phyloP scores from a whole-genome alignment of 2,329 filamentous ascomycete genomes.

The Magnaporthiopsis poae region DNA sequence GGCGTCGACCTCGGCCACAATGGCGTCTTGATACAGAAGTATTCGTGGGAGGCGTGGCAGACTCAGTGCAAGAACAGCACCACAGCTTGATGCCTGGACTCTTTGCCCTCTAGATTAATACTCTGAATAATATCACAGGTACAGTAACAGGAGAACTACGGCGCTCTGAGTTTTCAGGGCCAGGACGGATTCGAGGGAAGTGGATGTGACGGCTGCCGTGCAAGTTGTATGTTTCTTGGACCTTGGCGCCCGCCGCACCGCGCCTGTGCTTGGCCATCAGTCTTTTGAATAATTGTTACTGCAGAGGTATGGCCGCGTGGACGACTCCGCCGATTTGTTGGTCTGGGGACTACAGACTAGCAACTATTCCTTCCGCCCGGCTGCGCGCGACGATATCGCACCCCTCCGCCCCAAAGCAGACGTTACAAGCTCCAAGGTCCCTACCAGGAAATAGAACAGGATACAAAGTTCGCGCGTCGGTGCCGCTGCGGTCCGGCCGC shows the following conservation, averaged over 20 bases:
- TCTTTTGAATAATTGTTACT: conserved; percentile 12
- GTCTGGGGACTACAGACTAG: conserved; percentile 13
- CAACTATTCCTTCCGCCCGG: conserved; percentile 5
- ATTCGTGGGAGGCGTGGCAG: too few relatives aligned
- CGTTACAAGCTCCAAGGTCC: background rate
- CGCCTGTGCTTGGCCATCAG: conserved; percentile 23
- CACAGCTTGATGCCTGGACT: too few relatives aligned
- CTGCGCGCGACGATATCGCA: conserved; percentile 13
- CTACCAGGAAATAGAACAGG: background rate
- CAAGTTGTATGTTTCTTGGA: conserved; percentile 28
- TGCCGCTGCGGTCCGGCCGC: background rate
- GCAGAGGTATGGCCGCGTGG: conserved; percentile 18
- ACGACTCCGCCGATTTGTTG: conserved; percentile 17
- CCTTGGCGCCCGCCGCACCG: conserved; percentile 30
- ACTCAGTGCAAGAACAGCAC: too few relatives aligned
- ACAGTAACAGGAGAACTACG: background rate
- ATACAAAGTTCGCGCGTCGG: background rate
- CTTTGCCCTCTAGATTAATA: too few relatives aligned
- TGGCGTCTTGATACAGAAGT: too few relatives aligned
- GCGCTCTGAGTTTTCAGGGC: conserved; percentile 18
- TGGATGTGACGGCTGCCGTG: conserved; percentile 17
- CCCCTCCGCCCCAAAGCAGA: conserved; percentile 9
- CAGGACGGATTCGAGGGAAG: background rate
- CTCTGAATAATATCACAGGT: too few relatives aligned
- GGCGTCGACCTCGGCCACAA: too few relatives aligned